Percentiles rank a stretch among this genome's conserved stretches.
phyloP scores from a whole-genome alignment of 1,284 basidiomycete genomes.

The Chalciporus sp. region DNA sequence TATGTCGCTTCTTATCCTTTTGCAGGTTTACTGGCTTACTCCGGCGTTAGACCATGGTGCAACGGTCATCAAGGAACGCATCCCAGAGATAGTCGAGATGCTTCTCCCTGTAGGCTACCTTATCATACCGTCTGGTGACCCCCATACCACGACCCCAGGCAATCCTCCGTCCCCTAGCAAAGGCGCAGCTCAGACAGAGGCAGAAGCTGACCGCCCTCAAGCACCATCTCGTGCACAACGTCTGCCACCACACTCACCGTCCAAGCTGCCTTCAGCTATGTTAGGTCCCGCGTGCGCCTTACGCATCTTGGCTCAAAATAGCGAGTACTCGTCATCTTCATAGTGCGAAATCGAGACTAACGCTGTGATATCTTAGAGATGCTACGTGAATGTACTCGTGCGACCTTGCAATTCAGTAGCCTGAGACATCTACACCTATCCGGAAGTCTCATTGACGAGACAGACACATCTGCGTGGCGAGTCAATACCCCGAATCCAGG shows the following conservation, averaged over 20 bases:
- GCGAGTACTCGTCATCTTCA: background rate
- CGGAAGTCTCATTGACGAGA: slow-evolving; percentile 18
- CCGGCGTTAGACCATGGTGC: background rate
- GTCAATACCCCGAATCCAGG: slow-evolving; percentile 25
- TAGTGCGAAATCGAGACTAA: background rate
- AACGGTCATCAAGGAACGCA: background rate
- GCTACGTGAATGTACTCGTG: background rate
- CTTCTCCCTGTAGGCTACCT: background rate
- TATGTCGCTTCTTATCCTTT: background rate
- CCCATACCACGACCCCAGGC: background rate
- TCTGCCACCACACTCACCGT: background rate
- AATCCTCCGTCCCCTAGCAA: background rate
- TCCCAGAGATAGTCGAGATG: background rate
- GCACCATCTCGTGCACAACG: background rate
- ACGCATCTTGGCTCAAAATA: background rate
- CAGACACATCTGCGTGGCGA: slow-evolving; percentile 18
- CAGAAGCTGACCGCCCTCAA: background rate
- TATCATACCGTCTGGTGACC: background rate
- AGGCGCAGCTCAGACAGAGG: background rate
- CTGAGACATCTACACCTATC: slow-evolving; percentile 23
- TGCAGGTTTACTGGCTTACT: background rate
- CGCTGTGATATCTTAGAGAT: slow-evolving; percentile 1
- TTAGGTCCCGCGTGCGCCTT: slow-evolving; percentile 5
- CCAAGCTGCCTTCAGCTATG: background rate
- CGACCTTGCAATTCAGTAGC: slow-evolving; percentile 11